A percentile compares a stretch with the other conserved stretches of the same genome.
Conservation (phyloP, 2,329 filamentous ascomycete species). For the Aspergillus ochraceoroseus region DNA sequence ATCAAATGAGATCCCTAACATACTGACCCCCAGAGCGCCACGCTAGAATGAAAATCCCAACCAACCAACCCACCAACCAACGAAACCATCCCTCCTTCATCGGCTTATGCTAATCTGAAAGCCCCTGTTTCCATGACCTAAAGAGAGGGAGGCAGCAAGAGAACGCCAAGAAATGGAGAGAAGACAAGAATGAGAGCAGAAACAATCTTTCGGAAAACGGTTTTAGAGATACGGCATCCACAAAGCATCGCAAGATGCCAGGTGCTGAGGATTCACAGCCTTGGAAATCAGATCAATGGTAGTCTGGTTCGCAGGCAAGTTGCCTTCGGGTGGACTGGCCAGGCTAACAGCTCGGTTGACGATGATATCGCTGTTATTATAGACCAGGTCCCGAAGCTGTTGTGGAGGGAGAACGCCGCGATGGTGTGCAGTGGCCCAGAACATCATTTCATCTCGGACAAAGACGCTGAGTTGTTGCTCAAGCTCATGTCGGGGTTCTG, state of each 20-base stretch:
- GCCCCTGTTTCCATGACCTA: conserved; percentile 11
- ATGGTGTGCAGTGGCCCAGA: conserved; percentile 85
- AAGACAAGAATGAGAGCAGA: not conserved
- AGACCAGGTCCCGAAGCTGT: conserved; percentile 71
- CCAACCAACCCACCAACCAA: no score
- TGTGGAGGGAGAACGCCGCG: conserved; percentile 59
- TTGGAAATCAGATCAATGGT: conserved; percentile 91
- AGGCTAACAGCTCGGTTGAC: conserved; percentile 85
- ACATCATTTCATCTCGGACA: conserved; percentile 95
- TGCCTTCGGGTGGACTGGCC: conserved; percentile 68
- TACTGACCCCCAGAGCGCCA: conserved; percentile 22
- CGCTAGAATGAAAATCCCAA: conserved; percentile 24
- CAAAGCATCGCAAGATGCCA: conserved; percentile 82
- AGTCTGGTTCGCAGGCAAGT: conserved; percentile 91
- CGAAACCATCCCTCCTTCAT: conserved; percentile 2
- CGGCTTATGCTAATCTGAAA: conserved; percentile 1
- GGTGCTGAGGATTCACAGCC: conserved; percentile 84
- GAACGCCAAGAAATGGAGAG: conserved; percentile 16
- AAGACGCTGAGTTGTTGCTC: conserved; percentile 92
- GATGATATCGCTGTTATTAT: conserved; percentile 82
- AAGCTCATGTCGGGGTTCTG: conserved; percentile 75
- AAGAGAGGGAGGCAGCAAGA: no score
- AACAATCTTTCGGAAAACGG: not conserved
- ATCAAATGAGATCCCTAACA: conserved; percentile 16
- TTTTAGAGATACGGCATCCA: conserved; percentile 91